These are phyloP conservation scores for Scheffersomyces stambukii DNA, from an alignment of 1,139 yeast genomes.

Conservation along the genomic window DNA sequence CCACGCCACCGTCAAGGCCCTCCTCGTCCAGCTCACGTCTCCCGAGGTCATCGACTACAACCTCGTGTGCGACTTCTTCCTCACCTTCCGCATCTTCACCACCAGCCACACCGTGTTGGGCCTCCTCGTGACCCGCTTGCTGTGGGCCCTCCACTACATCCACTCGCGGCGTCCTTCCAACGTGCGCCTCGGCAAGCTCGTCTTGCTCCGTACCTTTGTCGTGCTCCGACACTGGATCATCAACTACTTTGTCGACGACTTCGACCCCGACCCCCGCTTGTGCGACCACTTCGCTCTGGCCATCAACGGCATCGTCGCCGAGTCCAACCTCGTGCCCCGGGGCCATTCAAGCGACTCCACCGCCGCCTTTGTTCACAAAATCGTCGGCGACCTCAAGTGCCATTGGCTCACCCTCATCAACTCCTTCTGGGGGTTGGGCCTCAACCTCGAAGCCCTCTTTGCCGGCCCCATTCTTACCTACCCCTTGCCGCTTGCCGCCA, in stretches of 20 bases:
- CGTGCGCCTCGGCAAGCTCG: slow-evolving; percentile 58
- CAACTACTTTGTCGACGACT: slow-evolving; percentile 72
- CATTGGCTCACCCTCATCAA: slow-evolving; percentile 36
- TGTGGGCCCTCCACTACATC: slow-evolving; percentile 63
- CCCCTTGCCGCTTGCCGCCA: slow-evolving; percentile 26
- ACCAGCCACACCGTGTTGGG: slow-evolving; percentile 54
- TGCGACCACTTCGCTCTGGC: slow-evolving; percentile 47
- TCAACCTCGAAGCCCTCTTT: slow-evolving; percentile 20
- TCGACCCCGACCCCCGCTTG: slow-evolving; percentile 42
- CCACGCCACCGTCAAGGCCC: slow-evolving; percentile 46
- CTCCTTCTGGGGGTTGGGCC: slow-evolving; percentile 30
- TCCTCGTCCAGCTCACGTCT: slow-evolving; percentile 72
- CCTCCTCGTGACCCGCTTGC: slow-evolving; percentile 58
- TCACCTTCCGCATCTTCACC: slow-evolving; percentile 74
- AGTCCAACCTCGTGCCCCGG: slow-evolving; percentile 23
- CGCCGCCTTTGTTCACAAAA: slow-evolving; percentile 36
- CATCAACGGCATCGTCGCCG: slow-evolving; percentile 42
- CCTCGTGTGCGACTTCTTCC: slow-evolving; percentile 76
- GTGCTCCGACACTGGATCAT: slow-evolving; percentile 85
- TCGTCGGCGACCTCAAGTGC: slow-evolving; percentile 38
- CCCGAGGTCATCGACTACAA: slow-evolving; percentile 78
- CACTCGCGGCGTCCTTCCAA: slow-evolving; percentile 28
- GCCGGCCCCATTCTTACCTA: slow-evolving; percentile 17
- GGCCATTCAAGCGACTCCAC: slow-evolving; percentile 6
- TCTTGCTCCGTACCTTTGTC: slow-evolving; percentile 81